These are phyloP conservation scores for Artemisia annua DNA, from an alignment of 129 eudicot genomes.

Conservation along the genomic window DNA sequence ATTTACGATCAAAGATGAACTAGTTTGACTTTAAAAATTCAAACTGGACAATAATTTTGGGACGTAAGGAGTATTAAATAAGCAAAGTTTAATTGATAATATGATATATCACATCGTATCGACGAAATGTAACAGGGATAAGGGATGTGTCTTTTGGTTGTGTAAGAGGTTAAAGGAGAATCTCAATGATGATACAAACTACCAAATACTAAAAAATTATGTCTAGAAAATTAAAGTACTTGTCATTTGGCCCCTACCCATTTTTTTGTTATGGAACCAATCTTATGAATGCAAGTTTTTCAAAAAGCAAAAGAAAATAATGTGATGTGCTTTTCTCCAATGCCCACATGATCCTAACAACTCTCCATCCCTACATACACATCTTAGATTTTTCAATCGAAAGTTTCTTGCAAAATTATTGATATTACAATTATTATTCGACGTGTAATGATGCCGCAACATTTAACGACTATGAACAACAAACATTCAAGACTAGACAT, in stretches of 20 bases:
- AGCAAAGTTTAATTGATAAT: not conserved
- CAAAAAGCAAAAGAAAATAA: conserved; percentile 20
- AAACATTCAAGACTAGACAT: no score
- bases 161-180: conserved; percentile 30
- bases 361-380: conserved; percentile 46
- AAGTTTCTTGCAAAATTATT: not conserved
- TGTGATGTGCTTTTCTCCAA: conserved; percentile 29
- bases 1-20: no score
- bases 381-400: conserved; percentile 22
- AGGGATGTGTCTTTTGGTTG: conserved; percentile 31
- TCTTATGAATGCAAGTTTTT: conserved; percentile 32
- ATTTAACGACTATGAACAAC: not conserved
- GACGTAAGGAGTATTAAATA: no score
- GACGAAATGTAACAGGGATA: conserved; percentile 10
- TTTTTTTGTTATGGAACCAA: conserved; percentile 40
- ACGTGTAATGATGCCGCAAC: not conserved
- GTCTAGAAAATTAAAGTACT: conserved; percentile 31
- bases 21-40: no score
- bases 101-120: not conserved
- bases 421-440: conserved; percentile 1
- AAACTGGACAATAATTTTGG: no score
- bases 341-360: conserved; percentile 47
- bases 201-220: conserved; percentile 30
- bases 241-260: conserved; percentile 48
- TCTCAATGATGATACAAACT: conserved; percentile 48